Percentiles rank a stretch among this genome's conserved stretches.
These are phyloP conservation scores for Ceratobasidium sp. DNA, from an alignment of 1,284 basidiomycete species.

Conservation along the genomic window DNA sequence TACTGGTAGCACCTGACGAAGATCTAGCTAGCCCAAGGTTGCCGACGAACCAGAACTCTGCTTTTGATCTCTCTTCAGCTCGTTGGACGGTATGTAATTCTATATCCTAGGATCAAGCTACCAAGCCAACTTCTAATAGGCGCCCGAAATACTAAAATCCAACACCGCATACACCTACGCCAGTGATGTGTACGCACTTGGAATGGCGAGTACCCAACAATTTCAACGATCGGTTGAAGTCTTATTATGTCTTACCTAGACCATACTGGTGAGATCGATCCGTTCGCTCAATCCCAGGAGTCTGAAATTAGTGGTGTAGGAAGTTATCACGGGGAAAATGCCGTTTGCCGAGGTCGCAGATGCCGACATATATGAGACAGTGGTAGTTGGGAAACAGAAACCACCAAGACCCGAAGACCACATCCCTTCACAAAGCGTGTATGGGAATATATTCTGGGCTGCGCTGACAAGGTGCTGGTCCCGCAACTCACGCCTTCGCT, in stretches of 20 bases:
- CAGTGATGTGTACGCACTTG: slow-evolving; percentile 5
- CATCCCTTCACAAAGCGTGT: background rate
- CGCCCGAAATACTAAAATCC: background rate
- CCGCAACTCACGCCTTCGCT: background rate
- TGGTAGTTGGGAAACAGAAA: background rate
- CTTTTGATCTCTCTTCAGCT: background rate
- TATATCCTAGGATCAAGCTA: too few relatives aligned
- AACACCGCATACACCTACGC: background rate
- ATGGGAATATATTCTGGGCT: background rate
- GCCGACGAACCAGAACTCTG: background rate
- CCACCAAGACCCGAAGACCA: background rate
- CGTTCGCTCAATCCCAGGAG: too few relatives aligned
- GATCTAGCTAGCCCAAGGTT: background rate
- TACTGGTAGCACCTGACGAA: background rate
- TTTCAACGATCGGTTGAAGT: too few relatives aligned
- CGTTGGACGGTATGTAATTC: slow-evolving; percentile 2
- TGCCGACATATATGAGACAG: background rate
- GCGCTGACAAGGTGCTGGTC: background rate
- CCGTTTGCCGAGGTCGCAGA: background rate
- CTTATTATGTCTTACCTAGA: background rate
- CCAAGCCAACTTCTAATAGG: background rate
- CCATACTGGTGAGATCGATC: slow-evolving; percentile 1
- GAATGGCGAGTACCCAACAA: background rate
- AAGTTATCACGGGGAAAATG: background rate
- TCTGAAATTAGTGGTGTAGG: background rate